phyloP scores from a whole-genome alignment of 805 yeast genomes.

The Naumovozyma castellii region DNA sequence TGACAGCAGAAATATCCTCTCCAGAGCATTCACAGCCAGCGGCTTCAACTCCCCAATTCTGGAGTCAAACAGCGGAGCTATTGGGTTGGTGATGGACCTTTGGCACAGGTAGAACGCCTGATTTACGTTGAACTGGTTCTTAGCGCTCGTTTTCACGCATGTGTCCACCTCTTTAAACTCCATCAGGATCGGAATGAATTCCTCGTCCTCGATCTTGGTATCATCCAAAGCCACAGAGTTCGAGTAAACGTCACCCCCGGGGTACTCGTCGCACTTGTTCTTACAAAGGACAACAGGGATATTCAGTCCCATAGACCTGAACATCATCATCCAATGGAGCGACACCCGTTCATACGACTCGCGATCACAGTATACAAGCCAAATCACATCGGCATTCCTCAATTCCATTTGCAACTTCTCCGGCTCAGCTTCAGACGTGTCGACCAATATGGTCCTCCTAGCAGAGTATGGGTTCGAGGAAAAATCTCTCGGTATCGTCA shows the following conservation, averaged over 20 bases:
- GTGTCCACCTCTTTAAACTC: slow-evolving; percentile 93
- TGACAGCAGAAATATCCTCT: slow-evolving; percentile 71
- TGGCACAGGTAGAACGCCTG: slow-evolving; percentile 85
- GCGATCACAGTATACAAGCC: slow-evolving; percentile 92
- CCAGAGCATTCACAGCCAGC: slow-evolving; percentile 62
- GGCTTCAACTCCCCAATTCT: slow-evolving; percentile 78
- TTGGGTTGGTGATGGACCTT: slow-evolving; percentile 84
- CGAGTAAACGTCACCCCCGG: background rate
- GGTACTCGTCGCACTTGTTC: slow-evolving; percentile 54
- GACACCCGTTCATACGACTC: slow-evolving; percentile 90
- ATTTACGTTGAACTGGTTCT: slow-evolving; percentile 71
- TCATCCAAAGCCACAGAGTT: slow-evolving; percentile 25
- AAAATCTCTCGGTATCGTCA: slow-evolving; percentile 70
- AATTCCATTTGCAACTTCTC: slow-evolving; percentile 57
- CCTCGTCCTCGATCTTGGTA: slow-evolving; percentile 53
- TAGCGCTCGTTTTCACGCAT: slow-evolving; percentile 82
- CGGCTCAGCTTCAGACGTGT: slow-evolving; percentile 65
- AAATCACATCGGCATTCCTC: slow-evolving; percentile 78
- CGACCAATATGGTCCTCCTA: slow-evolving; percentile 62
- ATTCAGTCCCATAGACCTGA: slow-evolving; percentile 88
- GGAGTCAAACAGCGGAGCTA: slow-evolving; percentile 89
- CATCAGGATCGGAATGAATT: slow-evolving; percentile 72
- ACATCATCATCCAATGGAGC: slow-evolving; percentile 88
- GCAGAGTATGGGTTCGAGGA: slow-evolving; percentile 51
- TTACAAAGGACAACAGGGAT: slow-evolving; percentile 87